Evolutionary conservation across 2,329 filamentous ascomycete species (phyloP), one percentile per base, ranked within the genome.

Genomic region (Trichoderma simmonsii): DNA sequence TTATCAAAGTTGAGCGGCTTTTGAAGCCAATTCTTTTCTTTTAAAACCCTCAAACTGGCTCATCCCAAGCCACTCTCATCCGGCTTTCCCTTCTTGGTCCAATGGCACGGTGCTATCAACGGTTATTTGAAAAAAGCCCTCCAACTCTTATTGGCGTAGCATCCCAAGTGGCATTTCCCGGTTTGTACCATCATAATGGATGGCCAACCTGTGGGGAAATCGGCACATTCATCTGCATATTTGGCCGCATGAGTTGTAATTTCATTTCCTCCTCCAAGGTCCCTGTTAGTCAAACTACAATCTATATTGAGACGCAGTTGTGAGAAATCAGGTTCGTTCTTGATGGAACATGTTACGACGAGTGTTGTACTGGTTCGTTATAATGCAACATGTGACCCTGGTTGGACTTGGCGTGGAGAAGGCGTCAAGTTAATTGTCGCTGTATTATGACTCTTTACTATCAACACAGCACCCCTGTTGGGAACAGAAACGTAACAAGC

Each of bases 61-160:
- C 18, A 67, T 30, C 51, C 39, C 32, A n/a, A 39, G 51, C 51
- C 64, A 67, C 56, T 32, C 28, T 48, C 65, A 12, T 69, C 11
- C n/a, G 56, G n/a, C 14, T 48, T 48, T 54, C 63, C 63, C 63
- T 56, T 69, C 36, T 51, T 21, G 36, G 26, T 51, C 65, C 28
- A 48, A 69, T 60, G 51, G 26, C 34, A 69, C 65, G 34, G 65
- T 69, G 56, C 56, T 69, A 69, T 69, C 65, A 30, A 69, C 56
- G 65, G 65, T 34, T 69, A 61, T 60, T 69, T 60, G 56, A 51
- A 69, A 69, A 69, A 61, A 30, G 39, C 66, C 56, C 57, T 69
- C 59, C 68, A 39, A 21, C 68, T 36, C 32, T 32, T 70, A 36
- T 36, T 39, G 24, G 59, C n/a, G 59, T 63, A 64, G 59, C 43